Evolutionary conservation across 305 asterid genomes (phyloP).

Genomic region (Solanum hybrid): DNA sequence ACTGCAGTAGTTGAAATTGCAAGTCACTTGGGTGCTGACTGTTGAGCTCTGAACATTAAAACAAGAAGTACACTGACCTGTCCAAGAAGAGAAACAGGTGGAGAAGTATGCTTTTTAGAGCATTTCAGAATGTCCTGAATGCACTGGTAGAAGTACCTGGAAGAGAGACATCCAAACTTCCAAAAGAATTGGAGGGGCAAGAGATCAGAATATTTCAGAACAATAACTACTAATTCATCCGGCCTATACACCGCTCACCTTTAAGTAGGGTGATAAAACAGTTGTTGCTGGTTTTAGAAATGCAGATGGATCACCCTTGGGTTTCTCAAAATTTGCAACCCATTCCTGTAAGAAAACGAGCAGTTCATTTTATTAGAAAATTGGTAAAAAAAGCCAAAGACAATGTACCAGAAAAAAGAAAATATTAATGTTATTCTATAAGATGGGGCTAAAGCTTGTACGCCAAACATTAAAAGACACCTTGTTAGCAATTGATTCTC

Average conservation of each 20-base stretch:
- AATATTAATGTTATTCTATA: neutral
- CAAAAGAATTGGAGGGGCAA: slow-evolving; percentile 28
- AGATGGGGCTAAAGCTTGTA: neutral
- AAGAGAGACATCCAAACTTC: slow-evolving; percentile 96
- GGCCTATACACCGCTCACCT: slow-evolving; percentile 39
- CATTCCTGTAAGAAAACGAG: slow-evolving; percentile 50
- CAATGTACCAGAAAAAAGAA: neutral
- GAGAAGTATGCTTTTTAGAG: slow-evolving; percentile 68
- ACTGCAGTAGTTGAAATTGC: slow-evolving; percentile 33
- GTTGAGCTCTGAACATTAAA: neutral
- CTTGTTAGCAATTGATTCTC: slow-evolving; percentile 59
- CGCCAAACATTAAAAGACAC: slow-evolving; percentile 16
- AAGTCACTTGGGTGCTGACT: slow-evolving; percentile 8
- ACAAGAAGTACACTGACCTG: slow-evolving; percentile 39
- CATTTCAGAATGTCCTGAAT: slow-evolving; percentile 61
- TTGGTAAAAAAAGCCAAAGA: neutral
- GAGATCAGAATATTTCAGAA: slow-evolving; percentile 20
- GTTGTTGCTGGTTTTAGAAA: slow-evolving; percentile 87
- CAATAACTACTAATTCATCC: slow-evolving; percentile 6
- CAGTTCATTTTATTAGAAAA: neutral
- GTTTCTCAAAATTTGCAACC: slow-evolving; percentile 93
- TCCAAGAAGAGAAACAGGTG: slow-evolving; percentile 96
- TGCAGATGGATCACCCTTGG: slow-evolving; percentile 91
- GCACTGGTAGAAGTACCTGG: slow-evolving; percentile 88
- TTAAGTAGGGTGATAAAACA: slow-evolving; percentile 81